Evolutionary conservation across 108 stramenopile genomes (phyloP), one percentile per base, ranked within the genome.

Genomic region (Fragilariopsis cylindrus): DNA sequence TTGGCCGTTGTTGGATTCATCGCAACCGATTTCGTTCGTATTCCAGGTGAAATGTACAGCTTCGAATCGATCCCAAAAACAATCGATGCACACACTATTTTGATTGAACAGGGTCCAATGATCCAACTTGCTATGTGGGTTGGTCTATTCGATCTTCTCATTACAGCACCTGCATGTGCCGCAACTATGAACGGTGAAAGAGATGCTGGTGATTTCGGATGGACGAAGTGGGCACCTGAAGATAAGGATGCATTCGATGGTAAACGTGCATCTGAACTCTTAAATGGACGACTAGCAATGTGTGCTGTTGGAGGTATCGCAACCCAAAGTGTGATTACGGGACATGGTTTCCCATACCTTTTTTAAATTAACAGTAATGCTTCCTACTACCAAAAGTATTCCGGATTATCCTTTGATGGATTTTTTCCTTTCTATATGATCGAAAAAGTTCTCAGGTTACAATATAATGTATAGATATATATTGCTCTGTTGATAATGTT

Each of bases 201-300:
- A 66, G 85, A 69, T 45, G 84, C 95, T 48, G 95, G 95, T 73
- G 65, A 90, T 75, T 85, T 78, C 68, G 80, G 75, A 50, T 94
- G 90, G 69, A 88, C 78, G 39, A 80, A 82, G 19, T 60, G 88
- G 19, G 75, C 70, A 65, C 91, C 92, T 43, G 74, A 75, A 65
- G 84, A 86, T 65, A 58, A 64, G 15, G 82, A 71, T 4, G 74
- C 19, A 41, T 68, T 75, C 76, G 69, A 90, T 75, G 77, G 82
- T 55, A 88, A 82, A 79, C 72, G 82, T 50, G 43, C 84, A 18
- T 62, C 41, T 12, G 85, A 88, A 52, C 60, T 90, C 40, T 70
- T 70, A 85, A 94, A 97, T 81, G 94, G 97, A 85, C 87, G 97
- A 46, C 70, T 97, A 74, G 97, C 96, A 57, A 98, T 98, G 97